Conservation (phyloP, 257 asterid species). For the Solanum pennellii region DNA sequence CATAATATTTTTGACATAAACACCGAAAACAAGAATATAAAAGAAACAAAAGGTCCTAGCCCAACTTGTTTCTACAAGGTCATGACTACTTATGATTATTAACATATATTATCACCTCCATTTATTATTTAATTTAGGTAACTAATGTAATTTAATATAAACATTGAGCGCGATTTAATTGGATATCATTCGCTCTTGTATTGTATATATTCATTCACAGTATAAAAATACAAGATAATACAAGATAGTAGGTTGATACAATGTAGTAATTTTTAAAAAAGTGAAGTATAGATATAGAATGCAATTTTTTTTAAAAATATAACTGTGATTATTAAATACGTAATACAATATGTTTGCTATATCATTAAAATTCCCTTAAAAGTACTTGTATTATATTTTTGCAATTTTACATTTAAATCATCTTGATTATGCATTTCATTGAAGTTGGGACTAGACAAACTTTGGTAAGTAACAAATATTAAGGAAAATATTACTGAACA, state of each 20-base stretch:
- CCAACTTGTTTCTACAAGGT: too few relatives aligned
- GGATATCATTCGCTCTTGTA: background rate
- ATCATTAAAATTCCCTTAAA: background rate
- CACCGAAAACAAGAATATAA: too few relatives aligned
- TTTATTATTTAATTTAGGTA: background rate
- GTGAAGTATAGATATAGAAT: too few relatives aligned
- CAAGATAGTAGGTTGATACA: background rate
- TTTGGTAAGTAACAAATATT: too few relatives aligned
- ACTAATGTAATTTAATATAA: background rate
- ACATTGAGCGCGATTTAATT: background rate
- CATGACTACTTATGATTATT: background rate
- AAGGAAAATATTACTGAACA: background rate
- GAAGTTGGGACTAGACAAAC: too few relatives aligned
- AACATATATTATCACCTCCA: background rate
- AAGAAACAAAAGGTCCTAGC: too few relatives aligned
- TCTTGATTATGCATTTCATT: too few relatives aligned
- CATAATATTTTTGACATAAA: too few relatives aligned
- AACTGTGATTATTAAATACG: background rate
- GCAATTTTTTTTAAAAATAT: background rate
- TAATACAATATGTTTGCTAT: background rate
- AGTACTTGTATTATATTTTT: background rate
- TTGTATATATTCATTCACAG: background rate
- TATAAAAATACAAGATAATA: too few relatives aligned
- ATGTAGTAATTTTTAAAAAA: too few relatives aligned
- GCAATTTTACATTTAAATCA: too few relatives aligned